A percentile compares a stretch with the other conserved stretches of the same genome.
Evolutionary conservation across 2,329 filamentous ascomycete genomes (phyloP).

Genomic region (Penicillium sp.): DNA sequence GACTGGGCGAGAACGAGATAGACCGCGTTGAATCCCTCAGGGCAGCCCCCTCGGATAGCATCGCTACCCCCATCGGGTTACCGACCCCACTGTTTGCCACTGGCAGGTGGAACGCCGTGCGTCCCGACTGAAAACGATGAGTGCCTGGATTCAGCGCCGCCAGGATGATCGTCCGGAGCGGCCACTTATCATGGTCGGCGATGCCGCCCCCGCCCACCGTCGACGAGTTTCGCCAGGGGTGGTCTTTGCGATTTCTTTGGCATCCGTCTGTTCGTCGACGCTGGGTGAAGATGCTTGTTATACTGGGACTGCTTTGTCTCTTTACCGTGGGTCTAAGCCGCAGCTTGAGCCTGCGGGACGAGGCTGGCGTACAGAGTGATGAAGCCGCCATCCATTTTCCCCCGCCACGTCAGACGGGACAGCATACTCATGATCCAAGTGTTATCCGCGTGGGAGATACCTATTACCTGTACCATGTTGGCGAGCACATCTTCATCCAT

Average conservation of each 20-base stretch:
- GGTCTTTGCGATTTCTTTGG: conserved; percentile 18
- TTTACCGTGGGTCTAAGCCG: conserved; percentile 19
- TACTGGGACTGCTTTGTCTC: conserved; percentile 21
- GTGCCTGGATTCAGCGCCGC: conserved; percentile 20
- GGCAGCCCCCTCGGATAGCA: conserved; percentile 16
- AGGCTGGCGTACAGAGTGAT: conserved; percentile 6
- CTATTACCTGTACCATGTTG: conserved; percentile 38
- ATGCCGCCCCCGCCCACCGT: conserved; percentile 16
- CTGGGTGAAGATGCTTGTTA: conserved; percentile 25
- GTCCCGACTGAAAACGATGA: conserved; percentile 24
- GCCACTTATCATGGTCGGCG: conserved; percentile 26
- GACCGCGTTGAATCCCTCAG: conserved; percentile 22
- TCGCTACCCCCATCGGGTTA: conserved; percentile 13
- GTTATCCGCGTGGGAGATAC: conserved; percentile 29
- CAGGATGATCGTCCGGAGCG: conserved; percentile 23
- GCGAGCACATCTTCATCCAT: conserved; percentile 34
- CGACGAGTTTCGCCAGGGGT: conserved; percentile 18
- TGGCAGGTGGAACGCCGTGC: conserved; percentile 23
- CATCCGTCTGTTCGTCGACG: conserved; percentile 21
- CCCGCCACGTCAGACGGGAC: conserved; percentile 24
- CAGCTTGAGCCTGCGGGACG: conserved; percentile 12
- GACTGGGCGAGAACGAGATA: conserved; percentile 12
- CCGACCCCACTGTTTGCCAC: conserved; percentile 10
- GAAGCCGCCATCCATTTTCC: conserved; percentile 16
- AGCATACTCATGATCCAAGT: conserved; percentile 37